phyloP scores from a whole-genome alignment of 768 basidiomycete genomes.

The Rhodotorula sphaerocarpa region DNA sequence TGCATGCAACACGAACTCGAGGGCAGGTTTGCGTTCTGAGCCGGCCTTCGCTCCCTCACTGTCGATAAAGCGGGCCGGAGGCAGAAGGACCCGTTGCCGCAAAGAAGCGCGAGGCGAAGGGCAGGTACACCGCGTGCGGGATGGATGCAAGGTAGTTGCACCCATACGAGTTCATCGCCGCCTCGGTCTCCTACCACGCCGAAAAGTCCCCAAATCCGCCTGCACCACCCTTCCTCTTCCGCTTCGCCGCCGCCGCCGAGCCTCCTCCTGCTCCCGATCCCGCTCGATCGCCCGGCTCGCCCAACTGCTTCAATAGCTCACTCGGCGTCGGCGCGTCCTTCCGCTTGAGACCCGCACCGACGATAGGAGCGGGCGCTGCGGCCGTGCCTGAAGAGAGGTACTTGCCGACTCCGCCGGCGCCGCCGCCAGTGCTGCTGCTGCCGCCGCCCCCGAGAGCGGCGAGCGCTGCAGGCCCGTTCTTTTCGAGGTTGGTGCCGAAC shows the following conservation, averaged over 20 bases:
- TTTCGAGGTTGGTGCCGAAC: conserved; percentile 79
- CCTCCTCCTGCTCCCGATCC: conserved; percentile 2
- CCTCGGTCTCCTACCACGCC: too few relatives aligned
- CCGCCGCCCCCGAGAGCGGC: conserved; percentile 3
- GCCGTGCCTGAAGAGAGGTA: conserved; percentile 17
- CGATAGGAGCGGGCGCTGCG: not conserved
- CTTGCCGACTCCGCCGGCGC: conserved; percentile 10
- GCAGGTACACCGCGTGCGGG: too few relatives aligned
- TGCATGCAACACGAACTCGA: not conserved
- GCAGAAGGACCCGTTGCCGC: too few relatives aligned
- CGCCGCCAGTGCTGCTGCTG: not conserved
- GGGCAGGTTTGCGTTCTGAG: too few relatives aligned
- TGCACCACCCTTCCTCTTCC: conserved; percentile 62
- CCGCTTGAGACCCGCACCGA: conserved; percentile 18
- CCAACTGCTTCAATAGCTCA: not conserved
- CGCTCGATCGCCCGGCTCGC: too few relatives aligned
- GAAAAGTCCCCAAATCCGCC: conserved; percentile 87
- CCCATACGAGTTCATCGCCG: too few relatives aligned
- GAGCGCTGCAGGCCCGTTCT: not conserved
- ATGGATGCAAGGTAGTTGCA: too few relatives aligned
- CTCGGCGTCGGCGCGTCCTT: conserved; percentile 8
- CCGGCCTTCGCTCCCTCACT: too few relatives aligned
- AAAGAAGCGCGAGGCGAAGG: too few relatives aligned
- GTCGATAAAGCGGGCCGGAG: too few relatives aligned
- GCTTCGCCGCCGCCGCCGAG: conserved; percentile 43